phyloP scores from a whole-genome alignment of 2,329 filamentous ascomycete species.

The Dothidotthia symphoricarpi region DNA sequence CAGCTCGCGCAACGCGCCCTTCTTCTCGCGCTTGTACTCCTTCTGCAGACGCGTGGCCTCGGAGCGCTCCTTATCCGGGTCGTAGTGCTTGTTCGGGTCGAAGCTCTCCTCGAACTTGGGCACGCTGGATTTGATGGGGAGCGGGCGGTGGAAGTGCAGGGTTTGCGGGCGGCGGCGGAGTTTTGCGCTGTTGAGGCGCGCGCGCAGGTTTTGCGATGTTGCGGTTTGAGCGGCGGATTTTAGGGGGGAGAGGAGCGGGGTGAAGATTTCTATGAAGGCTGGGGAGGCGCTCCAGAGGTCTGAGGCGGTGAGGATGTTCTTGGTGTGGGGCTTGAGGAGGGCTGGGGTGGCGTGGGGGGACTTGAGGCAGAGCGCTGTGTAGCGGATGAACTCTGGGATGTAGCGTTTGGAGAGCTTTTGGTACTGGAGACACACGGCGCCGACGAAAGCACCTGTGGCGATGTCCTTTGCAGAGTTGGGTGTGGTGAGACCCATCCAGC shows the following conservation, averaged over 20 bases:
- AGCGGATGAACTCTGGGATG: constrained; percentile 84
- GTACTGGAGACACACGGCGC: constrained; percentile 76
- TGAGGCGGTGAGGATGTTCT: constrained; percentile 66
- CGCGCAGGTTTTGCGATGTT: constrained; percentile 61
- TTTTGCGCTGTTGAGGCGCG: constrained; percentile 61
- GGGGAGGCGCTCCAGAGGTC: constrained; percentile 71
- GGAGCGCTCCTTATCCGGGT: constrained; percentile 85
- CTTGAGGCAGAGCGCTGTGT: constrained; percentile 68
- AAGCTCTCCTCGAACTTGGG: constrained; percentile 96
- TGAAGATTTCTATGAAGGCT: constrained; percentile 77
- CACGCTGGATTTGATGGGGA: constrained; percentile 82
- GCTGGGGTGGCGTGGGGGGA: constrained; percentile 40
- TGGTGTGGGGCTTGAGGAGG: constrained; percentile 61
- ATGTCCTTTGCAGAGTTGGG: constrained; percentile 66
- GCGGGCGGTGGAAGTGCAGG: constrained; percentile 83
- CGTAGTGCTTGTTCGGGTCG: constrained; percentile 96
- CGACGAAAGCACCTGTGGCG: constrained; percentile 73
- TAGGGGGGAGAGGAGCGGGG: constrained; percentile 51
- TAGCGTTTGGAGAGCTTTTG: constrained; percentile 82
- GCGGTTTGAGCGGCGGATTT: constrained; percentile 34
- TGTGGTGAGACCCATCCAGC: constrained; percentile 77
- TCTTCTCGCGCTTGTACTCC: constrained; percentile 92
- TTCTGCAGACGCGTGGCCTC: constrained; percentile 80
- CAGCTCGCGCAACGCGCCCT: constrained; percentile 90
- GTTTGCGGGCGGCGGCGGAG: constrained; percentile 73